Evolutionary conservation across 352 stramenopile genomes (phyloP).

Genomic region (Plasmopara viticola): DNA sequence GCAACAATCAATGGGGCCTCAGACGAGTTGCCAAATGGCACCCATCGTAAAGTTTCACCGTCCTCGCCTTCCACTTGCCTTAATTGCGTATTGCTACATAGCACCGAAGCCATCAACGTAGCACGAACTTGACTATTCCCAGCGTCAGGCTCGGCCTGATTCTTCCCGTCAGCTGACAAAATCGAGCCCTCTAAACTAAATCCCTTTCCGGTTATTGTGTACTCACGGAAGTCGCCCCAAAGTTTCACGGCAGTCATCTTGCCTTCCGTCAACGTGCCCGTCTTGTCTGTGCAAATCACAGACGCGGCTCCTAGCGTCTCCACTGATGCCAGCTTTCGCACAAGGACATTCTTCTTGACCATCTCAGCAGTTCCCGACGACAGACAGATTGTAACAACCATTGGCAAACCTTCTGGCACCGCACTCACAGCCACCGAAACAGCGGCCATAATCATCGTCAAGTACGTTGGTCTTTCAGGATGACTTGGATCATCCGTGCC

Average conservation of each 20-base stretch:
- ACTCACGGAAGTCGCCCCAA: slow-evolving; percentile 65
- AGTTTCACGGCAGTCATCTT: slow-evolving; percentile 81
- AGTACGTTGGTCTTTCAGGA: slow-evolving; percentile 70
- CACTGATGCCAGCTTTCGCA: slow-evolving; percentile 81
- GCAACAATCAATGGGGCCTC: slow-evolving; percentile 70
- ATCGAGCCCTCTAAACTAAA: slow-evolving; percentile 56
- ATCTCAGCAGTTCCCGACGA: slow-evolving; percentile 67
- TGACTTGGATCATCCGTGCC: slow-evolving; percentile 46
- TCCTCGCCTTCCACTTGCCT: slow-evolving; percentile 54
- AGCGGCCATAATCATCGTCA: slow-evolving; percentile 94
- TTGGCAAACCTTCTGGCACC: slow-evolving; percentile 68
- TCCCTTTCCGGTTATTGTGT: slow-evolving; percentile 56
- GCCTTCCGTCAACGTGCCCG: slow-evolving; percentile 89
- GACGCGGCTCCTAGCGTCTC: slow-evolving; percentile 86
- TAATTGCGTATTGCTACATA: slow-evolving; percentile 75
- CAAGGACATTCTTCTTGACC: slow-evolving; percentile 71
- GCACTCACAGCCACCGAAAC: slow-evolving; percentile 84
- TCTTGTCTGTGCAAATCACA: slow-evolving; percentile 94
- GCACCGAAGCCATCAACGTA: slow-evolving; percentile 50
- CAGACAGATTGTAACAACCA: slow-evolving; percentile 79
- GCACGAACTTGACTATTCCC: slow-evolving; percentile 52
- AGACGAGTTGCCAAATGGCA: slow-evolving; percentile 63
- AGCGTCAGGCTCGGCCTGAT: slow-evolving; percentile 26
- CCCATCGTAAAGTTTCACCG: slow-evolving; percentile 24
- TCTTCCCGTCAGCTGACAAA: slow-evolving; percentile 34